Base-by-base conservation (phyloP, 768 basidiomycete genomes). In the Leucosporidium scottii region DNA sequence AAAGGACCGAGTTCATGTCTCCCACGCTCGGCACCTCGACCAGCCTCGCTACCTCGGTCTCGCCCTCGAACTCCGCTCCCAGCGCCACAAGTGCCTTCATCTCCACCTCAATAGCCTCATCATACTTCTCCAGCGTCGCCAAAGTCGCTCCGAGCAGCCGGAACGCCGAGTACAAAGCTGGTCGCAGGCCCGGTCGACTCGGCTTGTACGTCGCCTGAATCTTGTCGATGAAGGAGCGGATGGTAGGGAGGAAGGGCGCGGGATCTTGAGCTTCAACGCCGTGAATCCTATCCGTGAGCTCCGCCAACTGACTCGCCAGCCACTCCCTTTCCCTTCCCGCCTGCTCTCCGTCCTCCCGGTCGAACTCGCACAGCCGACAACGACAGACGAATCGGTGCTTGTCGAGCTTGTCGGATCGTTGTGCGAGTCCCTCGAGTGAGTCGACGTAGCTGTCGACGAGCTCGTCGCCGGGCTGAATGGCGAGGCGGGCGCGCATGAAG, bases 391-490 rank as follows among this genome's bases (percentile, higher is more conserved):
- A 78, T 12, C 75, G 76, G 54, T 77, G 77, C 3, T 59, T 66
- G n/a, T 49, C 72, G 68, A 79, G 73, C 55, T 82, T 68, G n/a
- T 80, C 48, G 17, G 67, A 31, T 15, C 78, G 51, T 39, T 67
- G 71, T 4, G 73, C 72, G 27, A 75, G 60, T 12, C 61, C 59
- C 28, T 71, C 49, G 13, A 27, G 78, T 0, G 89, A 88, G 74
- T 92, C 82, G 57, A 91, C 89, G 74, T 94, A 93, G 0, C 87
- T 68, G 13, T 91, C 84, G 2, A 84, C 65, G 30, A 93, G 82
- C 77, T 93, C 91, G 65, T 91, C 86, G 1, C 89, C 90, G 0
- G 80, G 77, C 28, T 82, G 80, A 62, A 96, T 87, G 25, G 83
- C 80, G 15, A 80, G 77, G 64, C 82, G 84, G 7, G 91, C 87